A percentile compares a stretch with the other conserved stretches of the same genome.
Conservation (phyloP, 495 filamentous ascomycete genomes). For the Penicillium soppii region DNA sequence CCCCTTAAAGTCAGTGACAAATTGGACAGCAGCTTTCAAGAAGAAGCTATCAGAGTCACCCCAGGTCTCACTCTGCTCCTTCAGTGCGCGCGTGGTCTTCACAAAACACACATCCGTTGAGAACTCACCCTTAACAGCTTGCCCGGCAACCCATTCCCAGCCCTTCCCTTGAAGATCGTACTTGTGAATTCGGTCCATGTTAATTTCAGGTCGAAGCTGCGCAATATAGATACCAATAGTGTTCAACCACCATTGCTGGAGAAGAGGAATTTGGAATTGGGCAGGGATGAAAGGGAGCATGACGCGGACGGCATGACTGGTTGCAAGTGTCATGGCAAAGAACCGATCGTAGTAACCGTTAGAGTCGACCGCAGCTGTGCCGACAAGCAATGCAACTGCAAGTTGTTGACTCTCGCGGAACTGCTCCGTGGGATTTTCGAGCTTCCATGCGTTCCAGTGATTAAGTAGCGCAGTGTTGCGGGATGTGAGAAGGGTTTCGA, state of each 20-base stretch:
- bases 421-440: constrained; percentile 61
- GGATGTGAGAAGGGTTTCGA: constrained; percentile 63
- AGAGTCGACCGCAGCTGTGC: constrained; percentile 40
- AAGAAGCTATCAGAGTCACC: constrained; percentile 75
- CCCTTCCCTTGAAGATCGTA: constrained; percentile 60
- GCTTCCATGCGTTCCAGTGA: constrained; percentile 85
- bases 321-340: constrained; percentile 75
- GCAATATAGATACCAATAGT: constrained; percentile 74
- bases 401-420: constrained; percentile 78
- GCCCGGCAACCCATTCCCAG: constrained; percentile 73
- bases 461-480: constrained; percentile 70
- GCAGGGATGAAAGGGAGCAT: constrained; percentile 75
- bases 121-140: constrained; percentile 63
- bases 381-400: constrained; percentile 69
- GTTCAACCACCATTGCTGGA: constrained; percentile 87
- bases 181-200: constrained; percentile 59
- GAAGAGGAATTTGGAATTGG: constrained; percentile 67
- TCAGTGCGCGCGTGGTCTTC: constrained; percentile 75
- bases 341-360: constrained; percentile 74
- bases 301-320: constrained; percentile 83
- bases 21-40: constrained; percentile 74
- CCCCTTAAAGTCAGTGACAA: constrained; percentile 72
- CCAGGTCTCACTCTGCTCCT: constrained; percentile 76
- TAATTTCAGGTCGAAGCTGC: constrained; percentile 68
- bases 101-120: constrained; percentile 78